Conservation (phyloP, 2,329 filamentous ascomycete genomes). For the Myriosclerotinia duriaeana region DNA sequence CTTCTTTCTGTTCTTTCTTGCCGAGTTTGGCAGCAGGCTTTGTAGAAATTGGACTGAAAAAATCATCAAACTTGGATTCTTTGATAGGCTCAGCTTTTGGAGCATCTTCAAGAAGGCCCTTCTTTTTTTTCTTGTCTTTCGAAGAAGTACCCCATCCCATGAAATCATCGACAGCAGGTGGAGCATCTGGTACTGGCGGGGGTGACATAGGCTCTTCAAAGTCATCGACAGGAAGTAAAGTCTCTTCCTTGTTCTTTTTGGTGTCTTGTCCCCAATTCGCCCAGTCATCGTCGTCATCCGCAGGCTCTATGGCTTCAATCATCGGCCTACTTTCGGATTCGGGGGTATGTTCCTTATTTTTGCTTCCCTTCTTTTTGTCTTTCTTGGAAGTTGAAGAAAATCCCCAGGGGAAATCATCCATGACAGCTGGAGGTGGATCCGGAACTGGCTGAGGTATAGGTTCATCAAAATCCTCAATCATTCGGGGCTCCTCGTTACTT, state of each 20-base stretch:
- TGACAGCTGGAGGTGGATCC: constrained; percentile 36
- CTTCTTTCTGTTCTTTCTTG: constrained; percentile 53
- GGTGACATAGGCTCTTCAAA: constrained; percentile 42
- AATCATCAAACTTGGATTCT: constrained; percentile 47
- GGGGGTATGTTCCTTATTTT: constrained; percentile 31
- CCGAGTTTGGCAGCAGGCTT: constrained; percentile 44
- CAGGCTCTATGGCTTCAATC: constrained; percentile 33
- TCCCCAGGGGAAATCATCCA: constrained; percentile 27
- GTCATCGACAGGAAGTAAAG: constrained; percentile 37
- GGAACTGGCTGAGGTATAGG: constrained; percentile 33
- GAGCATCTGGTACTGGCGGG: constrained; percentile 39
- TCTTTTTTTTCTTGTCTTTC: constrained; percentile 53
- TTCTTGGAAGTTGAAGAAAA: constrained; percentile 40
- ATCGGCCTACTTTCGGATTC: constrained; percentile 31
- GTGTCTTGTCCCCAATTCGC: constrained; percentile 36
- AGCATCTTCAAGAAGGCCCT: constrained; percentile 44
- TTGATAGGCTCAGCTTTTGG: constrained; percentile 49
- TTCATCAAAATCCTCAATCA: constrained; percentile 18
- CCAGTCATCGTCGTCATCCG: constrained; percentile 36
- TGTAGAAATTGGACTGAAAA: constrained; percentile 32
- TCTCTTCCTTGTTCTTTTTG: constrained; percentile 36
- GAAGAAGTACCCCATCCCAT: constrained; percentile 35
- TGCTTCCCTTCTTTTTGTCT: constrained; percentile 47
- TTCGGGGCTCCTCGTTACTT: constrained; percentile 28
- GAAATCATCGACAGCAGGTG: constrained; percentile 39